Evolutionary conservation across 2,329 filamentous ascomycete species (phyloP), one percentile per base, ranked within the genome.

Genomic region (Cadophora gregata): DNA sequence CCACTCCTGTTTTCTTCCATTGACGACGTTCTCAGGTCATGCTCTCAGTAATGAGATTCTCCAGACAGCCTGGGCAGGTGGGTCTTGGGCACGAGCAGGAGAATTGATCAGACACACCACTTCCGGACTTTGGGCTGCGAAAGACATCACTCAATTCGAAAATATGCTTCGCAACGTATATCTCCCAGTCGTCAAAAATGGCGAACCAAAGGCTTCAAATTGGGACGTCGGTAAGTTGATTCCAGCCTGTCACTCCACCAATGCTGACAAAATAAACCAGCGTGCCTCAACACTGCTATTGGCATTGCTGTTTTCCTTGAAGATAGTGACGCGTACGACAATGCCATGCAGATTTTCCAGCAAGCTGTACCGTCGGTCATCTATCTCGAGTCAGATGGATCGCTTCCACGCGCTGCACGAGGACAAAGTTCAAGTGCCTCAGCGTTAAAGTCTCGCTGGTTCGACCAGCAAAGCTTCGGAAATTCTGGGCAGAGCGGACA

Each of bases 51-150:
- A 77, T 70, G 72, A 75, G 19, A 69, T 73, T 19, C 55, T 77
- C n/a, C 75, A 77, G 63, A 67, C 75, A 1, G 73, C 71, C 9
- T 76, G 75, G 75, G 69, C 72, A 33, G 74, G 69, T n/a, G 71
- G 73, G 6, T 68, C 70, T 25, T 77, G 75, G 75, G 72, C 71
- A 12, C 48, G 75, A 50, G 71, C 73, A 3, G 75, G 62, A n/a
- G 75, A 77, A 63, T 68, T 77, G 31, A 74, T 77, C 31, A 71
- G 73, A 12, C 70, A 76, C 66, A 71, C 72, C 10, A 66, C 68
- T 53, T 69, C 71, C 5, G 70, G 70, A 7, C 45, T 66, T 16
- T 75, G 74, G 75, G 56, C 66, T 3, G 24, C 55, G 1, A 67
- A 58, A 21, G 71, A 69, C 50, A 71, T 76, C 31, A 62, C 64